A percentile compares a stretch with the other conserved stretches of the same genome.
Conservation (phyloP, 1,139 yeast species). For the Yamadazyma oceani region DNA sequence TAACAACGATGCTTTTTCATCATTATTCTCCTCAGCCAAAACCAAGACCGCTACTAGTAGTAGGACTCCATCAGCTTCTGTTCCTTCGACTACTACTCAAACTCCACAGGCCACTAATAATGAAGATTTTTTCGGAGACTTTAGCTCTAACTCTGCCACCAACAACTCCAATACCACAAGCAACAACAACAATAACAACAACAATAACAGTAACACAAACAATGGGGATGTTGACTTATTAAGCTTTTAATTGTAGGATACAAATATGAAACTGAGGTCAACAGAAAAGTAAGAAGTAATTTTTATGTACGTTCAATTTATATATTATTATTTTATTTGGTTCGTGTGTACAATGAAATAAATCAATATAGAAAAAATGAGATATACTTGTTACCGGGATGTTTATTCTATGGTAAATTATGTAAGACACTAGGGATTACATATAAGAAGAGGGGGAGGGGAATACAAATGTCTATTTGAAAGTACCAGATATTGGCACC, state of each 20-base stretch:
- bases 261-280: not conserved
- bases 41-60: conserved; percentile 29
- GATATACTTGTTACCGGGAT: too few relatives aligned
- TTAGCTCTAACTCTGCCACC: conserved; percentile 16
- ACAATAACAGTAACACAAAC: too few relatives aligned
- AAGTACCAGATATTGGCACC: too few relatives aligned
- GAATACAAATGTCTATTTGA: not conserved
- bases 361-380: not conserved
- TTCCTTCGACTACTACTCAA: conserved; percentile 9
- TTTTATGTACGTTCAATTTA: conserved; percentile 3
- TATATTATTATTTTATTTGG: conserved; percentile 6
- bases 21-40: conserved; percentile 74
- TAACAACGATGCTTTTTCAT: conserved; percentile 73
- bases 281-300: conserved; percentile 1
- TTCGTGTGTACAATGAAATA: not conserved
- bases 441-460: not conserved
- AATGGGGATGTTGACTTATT: conserved; percentile 35
- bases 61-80: conserved; percentile 12
- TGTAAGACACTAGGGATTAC: conserved; percentile 7
- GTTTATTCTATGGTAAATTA: conserved; percentile 4
- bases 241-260: conserved; percentile 23
- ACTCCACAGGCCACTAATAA: conserved; percentile 8
- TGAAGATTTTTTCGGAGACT: conserved; percentile 22
- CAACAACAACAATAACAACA: conserved; percentile 11
- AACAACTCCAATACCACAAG: conserved; percentile 11